Conservation (phyloP, 1,139 yeast species). For the Scheffersomyces illinoinensis region DNA sequence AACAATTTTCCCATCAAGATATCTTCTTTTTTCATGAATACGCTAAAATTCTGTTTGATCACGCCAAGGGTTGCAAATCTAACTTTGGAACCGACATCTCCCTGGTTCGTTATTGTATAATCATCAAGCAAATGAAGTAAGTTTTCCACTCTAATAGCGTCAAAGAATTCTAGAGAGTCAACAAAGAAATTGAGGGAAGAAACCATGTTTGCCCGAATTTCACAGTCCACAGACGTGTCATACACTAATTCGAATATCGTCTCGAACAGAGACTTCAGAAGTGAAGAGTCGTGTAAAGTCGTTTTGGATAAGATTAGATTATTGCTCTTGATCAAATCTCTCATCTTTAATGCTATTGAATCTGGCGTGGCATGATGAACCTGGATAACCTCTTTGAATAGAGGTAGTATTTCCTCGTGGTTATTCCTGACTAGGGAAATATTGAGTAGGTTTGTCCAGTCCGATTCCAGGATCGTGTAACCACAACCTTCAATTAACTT, state of each 20-base stretch:
- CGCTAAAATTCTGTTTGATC: constrained; percentile 26
- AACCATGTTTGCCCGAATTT: constrained; percentile 26
- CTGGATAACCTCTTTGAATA: constrained; percentile 25
- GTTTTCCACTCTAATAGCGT: constrained; percentile 14
- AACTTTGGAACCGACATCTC: constrained; percentile 79
- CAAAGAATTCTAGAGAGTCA: constrained; percentile 1
- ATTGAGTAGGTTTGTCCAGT: constrained; percentile 20
- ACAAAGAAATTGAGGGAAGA: constrained; percentile 12
- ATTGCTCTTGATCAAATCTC: constrained; percentile 27
- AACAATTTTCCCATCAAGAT: constrained; percentile 37
- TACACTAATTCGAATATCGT: constrained; percentile 14
- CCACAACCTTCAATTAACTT: constrained; percentile 4
- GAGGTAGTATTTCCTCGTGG: constrained; percentile 12
- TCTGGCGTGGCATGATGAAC: constrained; percentile 14
- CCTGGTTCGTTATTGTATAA: constrained; percentile 67
- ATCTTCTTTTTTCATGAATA: constrained; percentile 10
- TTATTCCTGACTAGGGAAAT: constrained; percentile 16
- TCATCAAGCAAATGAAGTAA: constrained; percentile 51
- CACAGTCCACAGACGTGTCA: constrained; percentile 22
- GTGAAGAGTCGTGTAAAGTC: constrained; percentile 22
- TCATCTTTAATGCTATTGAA: constrained; percentile 20
- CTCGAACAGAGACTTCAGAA: constrained; percentile 5
- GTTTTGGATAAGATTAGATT: constrained; percentile 33
- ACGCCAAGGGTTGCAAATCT: constrained; percentile 51
- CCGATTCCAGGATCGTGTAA: background rate